Percentiles rank a stretch among this genome's conserved stretches.
These are phyloP conservation scores for Calonectria pseudoturangicola DNA, from an alignment of 2,329 filamentous ascomycete species.

Conservation along the genomic window DNA sequence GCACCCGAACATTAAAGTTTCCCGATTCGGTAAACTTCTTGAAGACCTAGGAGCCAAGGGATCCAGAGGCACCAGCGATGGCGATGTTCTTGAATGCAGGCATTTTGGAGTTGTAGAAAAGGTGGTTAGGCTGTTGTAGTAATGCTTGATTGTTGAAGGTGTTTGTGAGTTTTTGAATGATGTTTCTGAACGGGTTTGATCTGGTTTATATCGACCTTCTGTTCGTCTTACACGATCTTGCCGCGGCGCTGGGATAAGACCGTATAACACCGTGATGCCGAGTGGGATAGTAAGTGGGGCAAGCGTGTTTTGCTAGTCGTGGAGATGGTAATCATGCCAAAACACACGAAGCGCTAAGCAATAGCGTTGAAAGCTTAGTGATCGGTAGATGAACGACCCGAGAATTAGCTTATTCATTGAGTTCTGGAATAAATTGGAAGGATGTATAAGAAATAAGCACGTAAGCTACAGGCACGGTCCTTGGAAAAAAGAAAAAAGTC, in stretches of 20 bases:
- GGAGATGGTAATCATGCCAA: too few species aligned
- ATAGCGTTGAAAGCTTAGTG: not conserved
- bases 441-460: not conserved
- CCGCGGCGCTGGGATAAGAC: not conserved
- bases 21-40: slow-evolving; percentile 53
- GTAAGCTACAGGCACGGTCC: not conserved
- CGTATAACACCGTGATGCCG: not conserved
- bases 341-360: not conserved
- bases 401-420: not conserved
- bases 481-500: not conserved
- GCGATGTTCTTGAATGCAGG: not conserved
- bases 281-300: not conserved
- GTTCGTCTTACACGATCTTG: not conserved
- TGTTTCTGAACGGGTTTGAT: not conserved
- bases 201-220: not conserved
- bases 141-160: not conserved
- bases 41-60: not conserved
- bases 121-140: not conserved
- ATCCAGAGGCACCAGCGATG: not conserved
- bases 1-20: slow-evolving; percentile 60
- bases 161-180: not conserved
- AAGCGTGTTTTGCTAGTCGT: not conserved
- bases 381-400: not conserved
- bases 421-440: not conserved
- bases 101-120: not conserved